Evolutionary conservation across 345 rosid species (phyloP).

Genomic region (thale cress (Arabidopsis thaliana)): TAIR10.1 NC_003070.9:769001-769500

Average conservation of each 20-base stretch:
- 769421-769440: too few relatives aligned
- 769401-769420: background rate
- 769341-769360: background rate
- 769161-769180: background rate
- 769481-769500: background rate
- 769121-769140: too few relatives aligned
- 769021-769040: conserved; percentile 24
- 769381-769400: background rate
- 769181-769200: conserved; percentile 2
- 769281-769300: background rate
- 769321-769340: too few relatives aligned
- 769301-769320: background rate
- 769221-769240: background rate
- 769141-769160: too few relatives aligned
- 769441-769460: background rate
- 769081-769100: background rate
- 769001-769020: conserved; percentile 24
- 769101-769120: too few relatives aligned
- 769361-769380: background rate
- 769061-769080: background rate
- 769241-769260: background rate
- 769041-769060: background rate
- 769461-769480: background rate
- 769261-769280: background rate
- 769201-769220: conserved; percentile 13